Conservation (phyloP, 2,329 filamentous ascomycete species). For the Cryoendolithus antarcticus region DNA sequence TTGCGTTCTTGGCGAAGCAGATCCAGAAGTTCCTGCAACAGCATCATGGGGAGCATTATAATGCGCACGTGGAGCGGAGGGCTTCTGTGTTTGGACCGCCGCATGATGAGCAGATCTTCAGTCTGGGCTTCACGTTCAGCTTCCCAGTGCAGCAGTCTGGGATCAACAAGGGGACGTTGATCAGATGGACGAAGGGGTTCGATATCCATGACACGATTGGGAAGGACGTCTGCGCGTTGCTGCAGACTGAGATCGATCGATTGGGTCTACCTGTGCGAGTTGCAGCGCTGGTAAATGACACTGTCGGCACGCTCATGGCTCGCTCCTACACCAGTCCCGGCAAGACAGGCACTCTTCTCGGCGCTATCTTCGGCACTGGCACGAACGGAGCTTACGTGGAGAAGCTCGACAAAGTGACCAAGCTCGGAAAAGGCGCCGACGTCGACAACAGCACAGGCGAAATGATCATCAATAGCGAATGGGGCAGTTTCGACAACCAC, state of each 20-base stretch:
- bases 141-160: constrained; percentile 90
- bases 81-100: constrained; percentile 25
- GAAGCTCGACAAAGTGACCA: constrained; percentile 74
- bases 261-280: constrained; percentile 81
- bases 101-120: constrained; percentile 68
- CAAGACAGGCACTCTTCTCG: constrained; percentile 76
- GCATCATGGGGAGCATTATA: constrained; percentile 81
- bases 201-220: constrained; percentile 91
- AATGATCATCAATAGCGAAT: constrained; percentile 98
- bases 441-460: constrained; percentile 73
- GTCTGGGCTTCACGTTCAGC: constrained; percentile 96
- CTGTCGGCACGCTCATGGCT: constrained; percentile 94
- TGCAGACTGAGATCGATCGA: constrained; percentile 81
- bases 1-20: constrained; percentile 83
- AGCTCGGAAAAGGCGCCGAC: constrained; percentile 41
- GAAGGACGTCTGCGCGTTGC: constrained; percentile 82
- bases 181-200: constrained; percentile 98
- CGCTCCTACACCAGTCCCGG: constrained; percentile 88
- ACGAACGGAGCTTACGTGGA: constrained; percentile 97
- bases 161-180: constrained; percentile 88
- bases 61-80: constrained; percentile 39
- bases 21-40: constrained; percentile 77
- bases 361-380: constrained; percentile 93
- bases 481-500: constrained; percentile 95
- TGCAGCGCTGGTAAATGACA: constrained; percentile 94